phyloP scores from a whole-genome alignment of 2,329 filamentous ascomycete species.

The Penicillium vulpinum region DNA sequence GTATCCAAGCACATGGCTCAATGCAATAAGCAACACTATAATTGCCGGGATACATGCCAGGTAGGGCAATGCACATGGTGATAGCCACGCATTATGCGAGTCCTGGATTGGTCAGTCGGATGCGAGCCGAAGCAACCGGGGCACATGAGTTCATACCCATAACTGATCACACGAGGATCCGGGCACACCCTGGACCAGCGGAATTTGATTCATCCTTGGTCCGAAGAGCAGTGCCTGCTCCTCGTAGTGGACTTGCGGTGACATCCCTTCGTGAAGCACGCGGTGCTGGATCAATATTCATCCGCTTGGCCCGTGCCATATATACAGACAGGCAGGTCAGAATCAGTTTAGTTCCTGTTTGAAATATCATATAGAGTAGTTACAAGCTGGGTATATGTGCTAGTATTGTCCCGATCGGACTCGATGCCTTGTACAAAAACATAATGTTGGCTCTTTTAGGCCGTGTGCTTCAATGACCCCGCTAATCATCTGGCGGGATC shows the following conservation, averaged over 20 bases:
- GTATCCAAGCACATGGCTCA: slow-evolving; percentile 31
- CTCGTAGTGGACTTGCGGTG: background rate
- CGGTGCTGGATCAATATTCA: slow-evolving; percentile 10
- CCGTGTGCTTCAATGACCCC: too few relatives aligned
- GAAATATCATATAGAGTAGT: too few relatives aligned
- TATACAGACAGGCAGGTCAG: background rate
- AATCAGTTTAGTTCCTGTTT: background rate
- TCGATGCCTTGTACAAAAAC: background rate
- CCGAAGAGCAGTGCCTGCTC: slow-evolving; percentile 2
- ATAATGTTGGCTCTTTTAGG: background rate
- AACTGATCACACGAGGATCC: slow-evolving; percentile 16
- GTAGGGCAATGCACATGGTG: slow-evolving; percentile 37
- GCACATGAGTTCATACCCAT: slow-evolving; percentile 16
- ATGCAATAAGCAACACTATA: slow-evolving; percentile 27
- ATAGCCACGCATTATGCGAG: slow-evolving; percentile 37
- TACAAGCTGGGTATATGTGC: too few relatives aligned
- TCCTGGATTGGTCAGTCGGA: slow-evolving; percentile 31
- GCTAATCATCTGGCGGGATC: background rate
- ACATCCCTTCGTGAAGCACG: background rate
- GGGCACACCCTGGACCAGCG: slow-evolving; percentile 5
- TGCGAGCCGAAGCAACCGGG: slow-evolving; percentile 3
- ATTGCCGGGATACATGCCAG: slow-evolving; percentile 32
- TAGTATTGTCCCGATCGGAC: background rate
- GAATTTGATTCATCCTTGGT: slow-evolving; percentile 21
- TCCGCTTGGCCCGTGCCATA: slow-evolving; percentile 7